Conservation (phyloP, 306 rosid genomes). For the Fragaria iinumae region DNA sequence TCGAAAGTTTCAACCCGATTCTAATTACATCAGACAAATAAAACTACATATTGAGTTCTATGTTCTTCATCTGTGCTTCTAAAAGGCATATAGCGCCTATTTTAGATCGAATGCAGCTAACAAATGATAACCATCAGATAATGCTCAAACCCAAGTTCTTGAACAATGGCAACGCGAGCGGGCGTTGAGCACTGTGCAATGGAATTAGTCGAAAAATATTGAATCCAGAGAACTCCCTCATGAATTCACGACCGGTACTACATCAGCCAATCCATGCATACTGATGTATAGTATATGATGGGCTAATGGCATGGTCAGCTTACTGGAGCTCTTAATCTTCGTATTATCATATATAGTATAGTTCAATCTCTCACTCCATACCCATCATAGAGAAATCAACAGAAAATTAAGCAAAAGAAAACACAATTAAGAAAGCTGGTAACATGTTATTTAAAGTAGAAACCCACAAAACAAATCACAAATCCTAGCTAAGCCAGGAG, state of each 20-base stretch:
- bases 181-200: not conserved
- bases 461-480: not conserved
- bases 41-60: not conserved
- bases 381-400: not conserved
- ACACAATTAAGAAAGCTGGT: not conserved
- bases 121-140: too few species aligned
- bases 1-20: too few species aligned
- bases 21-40: not conserved
- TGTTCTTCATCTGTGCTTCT: not conserved
- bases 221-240: not conserved
- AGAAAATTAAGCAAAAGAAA: not conserved
- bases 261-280: not conserved
- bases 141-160: not conserved
- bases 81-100: not conserved
- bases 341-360: not conserved
- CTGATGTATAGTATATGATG: not conserved
- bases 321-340: too few species aligned
- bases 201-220: not conserved
- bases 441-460: not conserved
- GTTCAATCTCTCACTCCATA: not conserved
- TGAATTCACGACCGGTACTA: not conserved
- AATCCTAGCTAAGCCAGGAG: constrained; percentile 1
- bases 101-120: not conserved
- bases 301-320: too few species aligned
- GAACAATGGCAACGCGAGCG: not conserved